Conservation (phyloP, 352 stramenopile genomes). For the Phytopythium litorale region DNA sequence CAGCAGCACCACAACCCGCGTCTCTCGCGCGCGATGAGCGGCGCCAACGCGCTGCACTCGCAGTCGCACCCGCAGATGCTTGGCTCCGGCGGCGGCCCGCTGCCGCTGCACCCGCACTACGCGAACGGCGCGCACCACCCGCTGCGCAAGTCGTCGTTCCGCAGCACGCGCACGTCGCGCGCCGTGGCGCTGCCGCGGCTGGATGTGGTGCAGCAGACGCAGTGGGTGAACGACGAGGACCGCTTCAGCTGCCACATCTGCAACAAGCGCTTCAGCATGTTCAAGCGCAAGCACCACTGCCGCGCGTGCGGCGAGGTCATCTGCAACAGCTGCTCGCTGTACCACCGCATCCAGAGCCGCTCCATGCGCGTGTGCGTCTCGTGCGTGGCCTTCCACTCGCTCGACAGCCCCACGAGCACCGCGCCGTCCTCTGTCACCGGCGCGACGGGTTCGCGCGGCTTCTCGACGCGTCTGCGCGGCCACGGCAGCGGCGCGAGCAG, state of each 20-base stretch:
- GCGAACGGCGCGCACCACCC: conserved; percentile 13
- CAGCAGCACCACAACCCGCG: neutral
- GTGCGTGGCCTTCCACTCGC: conserved; percentile 77
- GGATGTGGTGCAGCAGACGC: conserved; percentile 73
- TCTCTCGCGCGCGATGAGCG: neutral
- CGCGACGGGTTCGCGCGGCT: neutral
- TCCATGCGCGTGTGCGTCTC: conserved; percentile 86
- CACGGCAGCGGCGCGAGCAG: conserved; percentile 22
- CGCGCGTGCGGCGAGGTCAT: conserved; percentile 83
- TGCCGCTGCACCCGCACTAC: conserved; percentile 16
- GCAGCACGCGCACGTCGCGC: conserved; percentile 69
- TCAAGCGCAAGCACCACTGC: conserved; percentile 88
- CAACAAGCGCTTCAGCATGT: conserved; percentile 87
- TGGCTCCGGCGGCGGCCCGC: conserved; percentile 19
- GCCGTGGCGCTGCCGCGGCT: conserved; percentile 66
- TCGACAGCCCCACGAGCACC: conserved; percentile 62
- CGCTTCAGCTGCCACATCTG: conserved; percentile 86
- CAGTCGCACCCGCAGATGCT: conserved; percentile 22
- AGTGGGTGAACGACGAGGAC: conserved; percentile 85
- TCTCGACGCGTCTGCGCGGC: conserved; percentile 6
- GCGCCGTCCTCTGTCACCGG: conserved; percentile 7
- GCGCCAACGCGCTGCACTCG: conserved; percentile 2
- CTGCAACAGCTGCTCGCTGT: conserved; percentile 79
- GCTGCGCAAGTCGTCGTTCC: conserved; percentile 73
- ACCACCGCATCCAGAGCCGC: conserved; percentile 79